Evolutionary conservation across 805 yeast genomes (phyloP).

Genomic region (Cyberlindnera amylophila): DNA sequence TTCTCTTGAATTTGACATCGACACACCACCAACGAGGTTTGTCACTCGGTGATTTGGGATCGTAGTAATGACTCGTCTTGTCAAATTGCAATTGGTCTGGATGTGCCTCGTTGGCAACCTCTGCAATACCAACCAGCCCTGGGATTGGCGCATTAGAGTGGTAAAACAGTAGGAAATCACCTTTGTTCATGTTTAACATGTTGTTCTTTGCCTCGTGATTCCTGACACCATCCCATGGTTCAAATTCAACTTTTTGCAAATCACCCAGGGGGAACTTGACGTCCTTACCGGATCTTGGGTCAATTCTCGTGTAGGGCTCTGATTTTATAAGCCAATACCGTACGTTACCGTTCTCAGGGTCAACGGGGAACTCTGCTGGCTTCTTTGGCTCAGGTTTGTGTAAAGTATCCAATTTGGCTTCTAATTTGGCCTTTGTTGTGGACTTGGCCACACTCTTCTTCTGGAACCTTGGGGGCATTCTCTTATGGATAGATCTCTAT

Average conservation of each 20-base stretch:
- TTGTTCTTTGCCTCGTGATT: constrained; percentile 54
- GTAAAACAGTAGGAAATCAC: constrained; percentile 48
- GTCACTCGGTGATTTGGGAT: constrained; percentile 39
- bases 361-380: constrained; percentile 32
- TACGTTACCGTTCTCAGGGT: constrained; percentile 23
- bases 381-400: constrained; percentile 30
- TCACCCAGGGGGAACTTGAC: constrained; percentile 46
- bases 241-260: constrained; percentile 34
- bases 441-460: constrained; percentile 1
- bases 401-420: constrained; percentile 2
- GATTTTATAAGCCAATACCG: constrained; percentile 55
- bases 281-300: constrained; percentile 43
- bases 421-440: not conserved
- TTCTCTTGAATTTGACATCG: constrained; percentile 40
- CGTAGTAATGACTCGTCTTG: constrained; percentile 42
- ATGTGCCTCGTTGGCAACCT: constrained; percentile 32
- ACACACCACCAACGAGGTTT: constrained; percentile 57
- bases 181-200: constrained; percentile 43
- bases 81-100: constrained; percentile 42
- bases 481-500: too few relatives aligned
- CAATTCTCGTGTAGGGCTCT: constrained; percentile 49
- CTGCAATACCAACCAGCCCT: constrained; percentile 50
- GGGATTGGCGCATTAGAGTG: constrained; percentile 54
- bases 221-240: constrained; percentile 61
- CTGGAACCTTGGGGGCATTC: constrained; percentile 8